phyloP scores from a whole-genome alignment of 2,329 filamentous ascomycete species.

The Xylaria sp. region DNA sequence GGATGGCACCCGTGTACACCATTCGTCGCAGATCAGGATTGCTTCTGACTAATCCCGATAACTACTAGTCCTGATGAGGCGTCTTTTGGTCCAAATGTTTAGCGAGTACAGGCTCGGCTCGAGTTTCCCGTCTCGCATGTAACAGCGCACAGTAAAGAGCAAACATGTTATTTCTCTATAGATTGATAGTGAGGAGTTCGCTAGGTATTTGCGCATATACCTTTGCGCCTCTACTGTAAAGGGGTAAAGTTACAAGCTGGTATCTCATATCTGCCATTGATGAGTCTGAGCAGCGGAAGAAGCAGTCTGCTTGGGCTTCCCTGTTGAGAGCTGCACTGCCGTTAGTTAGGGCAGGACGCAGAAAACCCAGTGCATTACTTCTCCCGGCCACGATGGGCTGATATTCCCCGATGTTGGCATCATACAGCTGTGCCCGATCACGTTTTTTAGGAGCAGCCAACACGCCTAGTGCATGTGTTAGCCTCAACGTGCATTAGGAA shows the following conservation, averaged over 20 bases:
- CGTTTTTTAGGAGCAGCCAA: constrained; percentile 15
- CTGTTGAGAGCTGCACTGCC: neutral
- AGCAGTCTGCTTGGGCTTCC: neutral
- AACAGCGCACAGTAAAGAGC: neutral
- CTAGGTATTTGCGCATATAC: neutral
- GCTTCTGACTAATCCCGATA: constrained; percentile 2
- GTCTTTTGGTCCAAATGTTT: neutral
- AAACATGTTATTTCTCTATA: neutral
- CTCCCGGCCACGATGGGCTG: constrained; percentile 8
- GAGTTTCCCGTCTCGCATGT: neutral
- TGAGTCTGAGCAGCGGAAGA: neutral
- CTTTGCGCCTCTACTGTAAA: neutral
- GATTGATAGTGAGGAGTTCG: neutral
- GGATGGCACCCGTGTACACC: constrained; percentile 3
- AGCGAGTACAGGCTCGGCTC: constrained; percentile 5
- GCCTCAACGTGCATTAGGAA: constrained; percentile 8
- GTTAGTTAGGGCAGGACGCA: constrained; percentile 3
- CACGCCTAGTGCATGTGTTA: neutral
- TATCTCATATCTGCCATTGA: neutral
- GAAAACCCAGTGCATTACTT: constrained; percentile 12
- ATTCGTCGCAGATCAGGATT: constrained; percentile 9
- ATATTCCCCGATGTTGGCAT: constrained; percentile 9
- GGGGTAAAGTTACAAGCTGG: neutral
- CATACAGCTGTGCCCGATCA: constrained; percentile 7
- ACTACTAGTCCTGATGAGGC: neutral